Evolutionary conservation across 2,329 filamentous ascomycete genomes (phyloP).

Genomic region (Colletotrichum sp.): DNA sequence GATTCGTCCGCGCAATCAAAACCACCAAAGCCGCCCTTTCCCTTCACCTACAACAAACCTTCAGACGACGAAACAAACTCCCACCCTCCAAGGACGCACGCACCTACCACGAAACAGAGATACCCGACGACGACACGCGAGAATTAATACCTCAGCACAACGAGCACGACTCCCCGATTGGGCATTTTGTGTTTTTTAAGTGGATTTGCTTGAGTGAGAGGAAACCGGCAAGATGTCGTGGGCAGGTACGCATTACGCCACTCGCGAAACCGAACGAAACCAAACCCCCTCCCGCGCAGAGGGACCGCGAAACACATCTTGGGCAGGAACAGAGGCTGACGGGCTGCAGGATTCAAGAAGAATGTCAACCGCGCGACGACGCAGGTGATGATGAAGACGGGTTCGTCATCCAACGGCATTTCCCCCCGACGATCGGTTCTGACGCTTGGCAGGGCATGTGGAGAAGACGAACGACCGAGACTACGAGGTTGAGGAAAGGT

Average conservation of each 20-base stretch:
- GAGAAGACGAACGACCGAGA: constrained; percentile 98
- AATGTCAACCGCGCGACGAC: constrained; percentile 99
- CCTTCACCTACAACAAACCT: neutral
- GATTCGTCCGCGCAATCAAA: constrained; percentile 21
- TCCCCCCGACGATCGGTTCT: neutral
- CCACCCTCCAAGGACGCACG: neutral
- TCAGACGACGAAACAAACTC: constrained; percentile 15
- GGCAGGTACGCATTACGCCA: constrained; percentile 41
- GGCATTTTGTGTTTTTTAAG: neutral
- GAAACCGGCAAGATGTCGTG: constrained; percentile 46
- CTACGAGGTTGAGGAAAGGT: constrained; percentile 97
- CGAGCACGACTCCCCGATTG: neutral
- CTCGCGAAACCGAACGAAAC: constrained; percentile 11
- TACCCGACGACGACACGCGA: neutral
- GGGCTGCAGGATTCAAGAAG: constrained; percentile 65
- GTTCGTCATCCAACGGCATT: constrained; percentile 39
- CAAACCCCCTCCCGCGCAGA: neutral
- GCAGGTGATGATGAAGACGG: constrained; percentile 99
- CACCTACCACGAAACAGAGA: neutral
- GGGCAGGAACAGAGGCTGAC: neutral
- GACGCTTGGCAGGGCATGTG: constrained; percentile 73
- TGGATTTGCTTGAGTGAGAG: neutral
- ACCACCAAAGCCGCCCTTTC: neutral
- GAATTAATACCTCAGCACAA: neutral
- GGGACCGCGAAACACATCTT: neutral